Conservation (phyloP, 805 yeast species). For the Metschnikowia koreensis region DNA sequence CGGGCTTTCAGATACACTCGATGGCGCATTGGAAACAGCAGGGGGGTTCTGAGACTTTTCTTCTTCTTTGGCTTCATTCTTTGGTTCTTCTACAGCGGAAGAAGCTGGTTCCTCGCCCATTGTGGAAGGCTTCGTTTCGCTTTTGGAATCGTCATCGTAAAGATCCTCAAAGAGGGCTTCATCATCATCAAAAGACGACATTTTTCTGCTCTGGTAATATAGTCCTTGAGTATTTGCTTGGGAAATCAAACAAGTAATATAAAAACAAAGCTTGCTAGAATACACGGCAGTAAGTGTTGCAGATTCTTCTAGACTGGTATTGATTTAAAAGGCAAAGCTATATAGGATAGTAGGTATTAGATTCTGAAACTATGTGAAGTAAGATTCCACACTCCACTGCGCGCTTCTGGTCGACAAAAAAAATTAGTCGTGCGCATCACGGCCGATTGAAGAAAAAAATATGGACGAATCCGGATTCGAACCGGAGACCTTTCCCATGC, state of each 20-base stretch:
- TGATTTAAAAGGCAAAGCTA: neutral
- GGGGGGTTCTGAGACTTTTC: neutral
- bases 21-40: neutral
- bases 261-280: neutral
- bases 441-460: constrained; percentile 22
- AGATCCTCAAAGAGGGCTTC: constrained; percentile 93
- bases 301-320: neutral
- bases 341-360: neutral
- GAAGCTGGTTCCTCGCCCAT: constrained; percentile 6
- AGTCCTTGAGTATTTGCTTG: neutral
- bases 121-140: constrained; percentile 14
- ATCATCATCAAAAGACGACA: constrained; percentile 70
- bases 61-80: neutral
- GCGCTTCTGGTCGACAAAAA: constrained; percentile 3
- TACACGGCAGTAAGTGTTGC: neutral
- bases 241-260: neutral
- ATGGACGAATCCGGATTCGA: constrained; percentile 76
- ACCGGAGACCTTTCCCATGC: constrained; percentile 80
- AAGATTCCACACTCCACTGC: neutral
- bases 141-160: constrained; percentile 41
- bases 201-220: constrained; percentile 1
- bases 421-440: constrained; percentile 5
- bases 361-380: neutral
- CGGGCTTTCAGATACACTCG: neutral
- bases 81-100: neutral